Evolutionary conservation across 331 rosid genomes (phyloP).

Genomic region (Quercus phellos): DNA sequence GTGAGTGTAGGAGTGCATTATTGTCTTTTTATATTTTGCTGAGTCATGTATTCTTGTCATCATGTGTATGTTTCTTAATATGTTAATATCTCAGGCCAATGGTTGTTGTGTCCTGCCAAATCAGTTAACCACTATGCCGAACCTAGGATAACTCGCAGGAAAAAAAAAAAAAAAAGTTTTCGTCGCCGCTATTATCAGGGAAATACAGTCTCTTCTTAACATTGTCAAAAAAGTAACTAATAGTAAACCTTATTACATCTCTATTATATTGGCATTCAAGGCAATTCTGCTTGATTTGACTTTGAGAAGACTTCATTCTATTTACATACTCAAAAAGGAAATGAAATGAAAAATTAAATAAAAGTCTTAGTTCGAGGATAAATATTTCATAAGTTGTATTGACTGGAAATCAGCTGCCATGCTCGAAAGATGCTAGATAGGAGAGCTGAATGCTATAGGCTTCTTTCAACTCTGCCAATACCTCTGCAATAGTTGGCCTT

Average conservation of each 20-base stretch:
- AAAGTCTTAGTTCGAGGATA: not conserved
- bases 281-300: not conserved
- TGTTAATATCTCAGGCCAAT: no score
- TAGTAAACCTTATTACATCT: constrained; percentile 8
- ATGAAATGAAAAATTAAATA: not conserved
- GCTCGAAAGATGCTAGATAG: constrained; percentile 47
- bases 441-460: constrained; percentile 67
- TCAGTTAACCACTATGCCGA: no score
- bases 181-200: not conserved
- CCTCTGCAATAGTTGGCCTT: constrained; percentile 68
- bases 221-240: not conserved
- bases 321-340: not conserved
- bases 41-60: no score
- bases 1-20: no score
- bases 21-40: no score
- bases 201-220: not conserved
- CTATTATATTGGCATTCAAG: not conserved
- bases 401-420: constrained; percentile 15
- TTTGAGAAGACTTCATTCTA: not conserved
- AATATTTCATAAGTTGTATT: not conserved
- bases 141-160: no score
- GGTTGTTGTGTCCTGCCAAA: no score
- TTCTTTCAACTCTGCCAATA: constrained; percentile 64
- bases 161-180: not conserved
- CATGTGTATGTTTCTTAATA: no score